Evolutionary conservation across 441 rosid genomes (phyloP).

Genomic region (Populus trichocarpa): DNA sequence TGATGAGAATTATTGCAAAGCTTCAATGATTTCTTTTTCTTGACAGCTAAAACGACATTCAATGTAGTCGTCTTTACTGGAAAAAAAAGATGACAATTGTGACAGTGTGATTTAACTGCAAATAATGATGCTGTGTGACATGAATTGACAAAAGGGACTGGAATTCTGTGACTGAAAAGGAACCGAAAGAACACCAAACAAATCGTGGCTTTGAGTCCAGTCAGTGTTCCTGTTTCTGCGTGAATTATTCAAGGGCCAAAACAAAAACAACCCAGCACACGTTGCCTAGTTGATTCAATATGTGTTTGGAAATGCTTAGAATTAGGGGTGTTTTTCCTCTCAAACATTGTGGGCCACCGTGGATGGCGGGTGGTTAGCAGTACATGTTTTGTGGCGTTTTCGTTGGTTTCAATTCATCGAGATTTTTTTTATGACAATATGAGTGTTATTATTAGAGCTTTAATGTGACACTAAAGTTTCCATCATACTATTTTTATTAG

Average conservation of each 20-base stretch:
- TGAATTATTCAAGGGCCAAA: neutral
- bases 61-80: slow-evolving; percentile 9
- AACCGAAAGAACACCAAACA: slow-evolving; percentile 35
- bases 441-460: too few relatives aligned
- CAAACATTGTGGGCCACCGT: too few relatives aligned
- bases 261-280: too few relatives aligned
- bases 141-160: slow-evolving; percentile 18
- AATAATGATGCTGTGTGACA: neutral
- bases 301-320: neutral
- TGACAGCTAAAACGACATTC: neutral
- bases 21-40: neutral
- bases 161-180: slow-evolving; percentile 9
- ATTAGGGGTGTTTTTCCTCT: too few relatives aligned
- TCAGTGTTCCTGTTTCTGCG: neutral
- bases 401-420: too few relatives aligned
- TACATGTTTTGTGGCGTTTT: too few relatives aligned
- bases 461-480: too few relatives aligned
- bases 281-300: too few relatives aligned
- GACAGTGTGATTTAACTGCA: slow-evolving; percentile 16
- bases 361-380: too few relatives aligned
- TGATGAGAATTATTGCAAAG: neutral
- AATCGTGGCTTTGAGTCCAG: slow-evolving; percentile 12
- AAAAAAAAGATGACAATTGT: slow-evolving; percentile 5
- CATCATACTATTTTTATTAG: too few relatives aligned
- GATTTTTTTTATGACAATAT: too few relatives aligned